phyloP scores from a whole-genome alignment of 441 rosid species.

The Populus hybrid region DNA sequence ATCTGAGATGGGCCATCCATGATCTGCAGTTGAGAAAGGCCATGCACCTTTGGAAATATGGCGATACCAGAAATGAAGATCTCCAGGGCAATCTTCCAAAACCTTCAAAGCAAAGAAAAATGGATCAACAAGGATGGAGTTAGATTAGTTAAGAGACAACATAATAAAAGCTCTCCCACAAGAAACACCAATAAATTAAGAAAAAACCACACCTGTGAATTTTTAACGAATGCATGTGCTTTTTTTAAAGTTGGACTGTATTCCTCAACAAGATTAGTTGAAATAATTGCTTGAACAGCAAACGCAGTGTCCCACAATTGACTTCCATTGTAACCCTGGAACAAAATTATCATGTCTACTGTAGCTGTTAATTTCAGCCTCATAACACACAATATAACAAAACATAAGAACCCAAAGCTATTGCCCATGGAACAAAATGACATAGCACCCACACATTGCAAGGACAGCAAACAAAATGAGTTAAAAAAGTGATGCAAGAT shows the following conservation, averaged over 20 bases:
- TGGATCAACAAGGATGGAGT: constrained; percentile 7
- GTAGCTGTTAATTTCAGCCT: background rate
- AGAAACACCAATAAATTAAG: constrained; percentile 13
- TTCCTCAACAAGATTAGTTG: constrained; percentile 67
- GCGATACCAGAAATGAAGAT: constrained; percentile 77
- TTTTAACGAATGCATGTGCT: constrained; percentile 65
- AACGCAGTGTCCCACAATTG: constrained; percentile 95
- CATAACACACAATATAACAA: background rate
- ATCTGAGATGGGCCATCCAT: constrained; percentile 98
- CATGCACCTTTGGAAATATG: constrained; percentile 99
- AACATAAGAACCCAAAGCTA: background rate
- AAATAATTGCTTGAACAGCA: constrained; percentile 77
- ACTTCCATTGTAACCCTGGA: constrained; percentile 97
- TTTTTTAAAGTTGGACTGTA: constrained; percentile 59
- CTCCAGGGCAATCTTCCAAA: constrained; percentile 75
- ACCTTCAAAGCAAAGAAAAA: constrained; percentile 48
- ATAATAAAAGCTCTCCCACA: constrained; percentile 2
- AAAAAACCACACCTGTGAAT: constrained; percentile 62
- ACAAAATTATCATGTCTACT: background rate
- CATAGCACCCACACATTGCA: background rate
- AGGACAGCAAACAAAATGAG: background rate
- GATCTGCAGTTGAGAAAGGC: constrained; percentile 96
- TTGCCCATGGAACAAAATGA: background rate
- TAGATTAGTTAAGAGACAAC: constrained; percentile 5
- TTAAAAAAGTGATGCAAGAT: too few species aligned